Percentiles rank a stretch among this genome's conserved stretches.
phyloP scores from a whole-genome alignment of 1,284 basidiomycete genomes.

The Takashimella koratensis region DNA sequence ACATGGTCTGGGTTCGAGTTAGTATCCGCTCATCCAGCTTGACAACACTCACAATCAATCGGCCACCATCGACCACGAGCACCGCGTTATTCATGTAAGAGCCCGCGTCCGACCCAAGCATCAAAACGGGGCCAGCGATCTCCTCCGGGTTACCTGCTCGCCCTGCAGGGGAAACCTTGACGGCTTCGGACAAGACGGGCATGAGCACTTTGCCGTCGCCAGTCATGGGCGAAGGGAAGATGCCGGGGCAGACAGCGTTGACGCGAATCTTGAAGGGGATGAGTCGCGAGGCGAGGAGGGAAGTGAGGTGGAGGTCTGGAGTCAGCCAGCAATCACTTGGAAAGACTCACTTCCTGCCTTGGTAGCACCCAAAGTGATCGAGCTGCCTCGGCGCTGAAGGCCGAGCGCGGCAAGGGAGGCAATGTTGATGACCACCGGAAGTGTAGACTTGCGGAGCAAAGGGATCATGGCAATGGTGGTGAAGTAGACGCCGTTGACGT shows the following conservation, averaged over 20 bases:
- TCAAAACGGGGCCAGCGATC: conserved; percentile 35
- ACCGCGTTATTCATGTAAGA: conserved; percentile 34
- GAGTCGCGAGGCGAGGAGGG: conserved; percentile 21
- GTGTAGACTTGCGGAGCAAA: conserved; percentile 21
- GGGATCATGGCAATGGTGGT: conserved; percentile 29
- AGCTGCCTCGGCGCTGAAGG: conserved; percentile 15
- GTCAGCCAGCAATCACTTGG: conserved; percentile 18
- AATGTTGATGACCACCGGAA: conserved; percentile 26
- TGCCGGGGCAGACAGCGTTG: conserved; percentile 34
- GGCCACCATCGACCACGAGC: conserved; percentile 27
- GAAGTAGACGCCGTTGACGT: conserved; percentile 31
- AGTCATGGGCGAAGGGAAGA: conserved; percentile 40
- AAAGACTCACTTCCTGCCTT: conserved; percentile 24
- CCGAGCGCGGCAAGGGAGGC: conserved; percentile 25
- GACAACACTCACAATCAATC: background rate
- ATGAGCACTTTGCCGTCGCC: conserved; percentile 10
- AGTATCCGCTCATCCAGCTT: background rate
- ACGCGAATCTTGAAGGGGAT: conserved; percentile 35
- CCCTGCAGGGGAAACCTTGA: conserved; percentile 26
- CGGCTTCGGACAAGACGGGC: conserved; percentile 16
- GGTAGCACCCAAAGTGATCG: conserved; percentile 17
- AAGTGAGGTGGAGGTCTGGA: conserved; percentile 23
- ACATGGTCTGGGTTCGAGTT: background rate
- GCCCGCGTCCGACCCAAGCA: conserved; percentile 29
- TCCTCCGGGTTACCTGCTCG: conserved; percentile 35